A percentile compares a stretch with the other conserved stretches of the same genome.
Evolutionary conservation across 495 filamentous ascomycete species (phyloP).

Genomic region (Xylaria sp.): DNA sequence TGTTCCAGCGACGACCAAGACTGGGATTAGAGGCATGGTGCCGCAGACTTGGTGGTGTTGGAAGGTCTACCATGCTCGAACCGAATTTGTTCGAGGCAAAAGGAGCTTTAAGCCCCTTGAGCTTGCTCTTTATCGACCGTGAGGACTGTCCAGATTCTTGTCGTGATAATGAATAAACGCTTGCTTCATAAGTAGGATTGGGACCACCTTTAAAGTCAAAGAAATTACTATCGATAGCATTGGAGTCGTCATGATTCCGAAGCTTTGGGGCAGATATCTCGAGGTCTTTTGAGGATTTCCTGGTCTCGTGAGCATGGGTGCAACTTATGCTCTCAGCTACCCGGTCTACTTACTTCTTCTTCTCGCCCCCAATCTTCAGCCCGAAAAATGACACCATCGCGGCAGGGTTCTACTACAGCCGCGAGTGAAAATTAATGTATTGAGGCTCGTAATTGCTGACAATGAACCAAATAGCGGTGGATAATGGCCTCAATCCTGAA

Average conservation of each 20-base stretch:
- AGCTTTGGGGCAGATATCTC: constrained; percentile 19
- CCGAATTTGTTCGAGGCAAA: constrained; percentile 43
- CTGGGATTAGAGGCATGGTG: constrained; percentile 48
- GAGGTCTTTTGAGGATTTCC: constrained; percentile 43
- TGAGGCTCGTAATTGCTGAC: background rate
- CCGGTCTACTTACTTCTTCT: constrained; percentile 54
- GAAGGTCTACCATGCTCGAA: constrained; percentile 49
- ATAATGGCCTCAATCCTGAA: background rate
- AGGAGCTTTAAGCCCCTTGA: constrained; percentile 35
- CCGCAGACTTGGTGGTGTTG: constrained; percentile 41
- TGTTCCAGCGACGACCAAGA: constrained; percentile 42
- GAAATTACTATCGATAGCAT: constrained; percentile 1
- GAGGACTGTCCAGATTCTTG: constrained; percentile 13
- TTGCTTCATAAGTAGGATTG: constrained; percentile 16
- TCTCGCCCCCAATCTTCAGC: constrained; percentile 53
- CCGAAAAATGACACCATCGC: constrained; percentile 60
- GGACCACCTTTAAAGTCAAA: constrained; percentile 19
- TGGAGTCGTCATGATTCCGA: constrained; percentile 15
- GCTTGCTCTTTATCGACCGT: constrained; percentile 28
- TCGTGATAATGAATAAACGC: constrained; percentile 19
- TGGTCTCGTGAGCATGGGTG: constrained; percentile 33
- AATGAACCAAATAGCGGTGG: background rate
- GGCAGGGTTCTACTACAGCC: background rate
- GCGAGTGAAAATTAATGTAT: background rate
- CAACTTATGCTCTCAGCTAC: constrained; percentile 5